Base-by-base conservation (phyloP, 1,284 basidiomycete species). In the Papiliotrema fonsecae region DNA sequence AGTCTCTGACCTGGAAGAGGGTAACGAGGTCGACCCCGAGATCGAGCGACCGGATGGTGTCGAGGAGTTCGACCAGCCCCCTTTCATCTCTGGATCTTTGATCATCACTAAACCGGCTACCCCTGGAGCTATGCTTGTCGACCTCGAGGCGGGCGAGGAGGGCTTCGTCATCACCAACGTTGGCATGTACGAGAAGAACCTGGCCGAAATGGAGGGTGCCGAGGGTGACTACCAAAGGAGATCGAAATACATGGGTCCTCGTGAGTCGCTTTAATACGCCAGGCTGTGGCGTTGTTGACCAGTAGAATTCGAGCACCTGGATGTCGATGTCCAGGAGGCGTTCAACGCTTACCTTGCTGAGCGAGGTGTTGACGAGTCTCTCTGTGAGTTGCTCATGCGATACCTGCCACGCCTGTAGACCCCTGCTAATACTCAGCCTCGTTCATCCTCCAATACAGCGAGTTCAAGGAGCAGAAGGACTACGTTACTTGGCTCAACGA, bases 181-280 rank as follows among this genome's bases (percentile, higher is more conserved):
- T 24, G 69, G 94, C 54, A 83, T 89, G 4, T 94, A 79, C 77
- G 96, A 94, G 75, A 75, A 78, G 18, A 86, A 90, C 58, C 63
- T 89, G 30, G 92, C 86, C 14, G 85, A 83, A 10, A 84, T 86
- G 28, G 74, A 90, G 57, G 88, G 84, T 19, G 85, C 88, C 6
- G 91, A 97, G 57, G 87, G 87, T 13, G 93, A 97, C 76, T 97
- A 88, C 88, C 85, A 86, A 67, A 83, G 93, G 45, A 82, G 92
- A 37, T 89, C 87, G 9, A 76, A 87, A 59, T 97, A 96, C 79
- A 84, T 96, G 68, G 93, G 93, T 3, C 93, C 93, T 47, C 76
- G 86, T 87, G 53, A 55, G 79, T 75, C 21, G 24, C 21, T 24
- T 16, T 16, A 37, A 13, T 16, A 19, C 28, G 18, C 3, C 24